Evolutionary conservation across 441 rosid species (phyloP).

Genomic region (Pelargonium hybrid): DNA sequence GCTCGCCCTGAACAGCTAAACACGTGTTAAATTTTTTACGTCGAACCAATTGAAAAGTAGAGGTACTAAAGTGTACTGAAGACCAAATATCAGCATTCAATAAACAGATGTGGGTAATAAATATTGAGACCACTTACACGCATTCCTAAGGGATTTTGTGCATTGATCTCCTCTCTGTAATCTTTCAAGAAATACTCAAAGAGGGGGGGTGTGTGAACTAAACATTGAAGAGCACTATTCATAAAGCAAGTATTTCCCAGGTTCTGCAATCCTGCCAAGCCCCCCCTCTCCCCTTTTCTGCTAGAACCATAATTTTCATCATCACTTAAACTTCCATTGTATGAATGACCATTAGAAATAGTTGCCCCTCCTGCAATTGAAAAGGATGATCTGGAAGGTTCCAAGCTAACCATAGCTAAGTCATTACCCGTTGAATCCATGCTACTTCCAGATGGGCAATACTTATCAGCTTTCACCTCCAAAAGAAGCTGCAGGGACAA

Average conservation of each 20-base stretch:
- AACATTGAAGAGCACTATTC: constrained; percentile 71
- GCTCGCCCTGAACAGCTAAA: constrained; percentile 54
- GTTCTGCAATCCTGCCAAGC: constrained; percentile 59
- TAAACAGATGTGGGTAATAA: constrained; percentile 4
- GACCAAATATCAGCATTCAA: constrained; percentile 3
- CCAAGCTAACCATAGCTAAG: constrained; percentile 57
- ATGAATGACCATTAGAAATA: constrained; percentile 28
- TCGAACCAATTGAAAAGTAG: constrained; percentile 9
- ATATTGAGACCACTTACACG: constrained; percentile 34
- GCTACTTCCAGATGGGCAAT: constrained; percentile 16
- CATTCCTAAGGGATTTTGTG: constrained; percentile 62
- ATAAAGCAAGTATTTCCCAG: constrained; percentile 73
- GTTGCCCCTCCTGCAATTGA: constrained; percentile 51
- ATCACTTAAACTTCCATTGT: constrained; percentile 35
- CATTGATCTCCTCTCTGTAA: constrained; percentile 53
- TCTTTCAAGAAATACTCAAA: constrained; percentile 68
- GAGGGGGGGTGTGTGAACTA: constrained; percentile 64
- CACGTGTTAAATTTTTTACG: constrained; percentile 22
- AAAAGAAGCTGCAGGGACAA: constrained; percentile 35
- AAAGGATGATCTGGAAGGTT: constrained; percentile 49
- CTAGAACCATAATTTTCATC: constrained; percentile 31
- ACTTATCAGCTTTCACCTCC: constrained; percentile 60
- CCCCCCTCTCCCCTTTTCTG: constrained; percentile 59
- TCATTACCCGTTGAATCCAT: constrained; percentile 36
- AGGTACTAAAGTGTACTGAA: background rate